Base-by-base conservation (phyloP, 2,329 filamentous ascomycete species). In the Cordyceps sp. region DNA sequence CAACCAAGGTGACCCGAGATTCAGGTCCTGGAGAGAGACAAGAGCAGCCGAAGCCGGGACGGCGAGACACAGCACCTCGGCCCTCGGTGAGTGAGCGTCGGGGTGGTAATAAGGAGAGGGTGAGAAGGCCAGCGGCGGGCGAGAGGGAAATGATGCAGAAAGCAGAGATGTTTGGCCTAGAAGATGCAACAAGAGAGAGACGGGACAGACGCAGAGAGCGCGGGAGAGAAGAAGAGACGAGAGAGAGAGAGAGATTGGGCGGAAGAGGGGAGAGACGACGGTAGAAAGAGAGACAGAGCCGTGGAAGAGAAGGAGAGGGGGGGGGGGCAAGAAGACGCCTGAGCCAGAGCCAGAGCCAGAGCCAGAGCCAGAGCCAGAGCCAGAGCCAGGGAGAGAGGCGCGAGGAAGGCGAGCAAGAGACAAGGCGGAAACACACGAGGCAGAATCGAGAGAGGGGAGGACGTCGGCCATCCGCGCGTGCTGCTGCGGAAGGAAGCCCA, bases 121-220 rank as follows among this genome's bases (percentile, higher is more conserved):
- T 10, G 15, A n/a, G 21, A 21, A 20, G 13, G 28, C 6, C 10
- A 26, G 25, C 16, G 18, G 10, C 14, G 23, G 18, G 5, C 16
- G 10, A 16, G 16, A 20, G 22, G 21, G 14, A 35, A 35, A 29
- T 8, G 22, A 35, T 35, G 33, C 33, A 32, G 26, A 16, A 22
- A 26, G 26, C 19, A 30, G 25, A 26, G 30, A 32, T 35, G 26
- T 32, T 31, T 26, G 26, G 26, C 26, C 6, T 32, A 29, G 21
- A 32, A 15, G 30, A 31, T 26, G 26, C 14, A 17, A 17, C 6
- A 15, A 26, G 30, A 32, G 25, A 31, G 17, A 17, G 13, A 27
- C 10, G n/a, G n/a, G 24, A 19, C 19, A 26, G 8, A 33, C 14
- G 14, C 14, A 30, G 29, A 23, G 15, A 24, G 29, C 26, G 22